Evolutionary conservation across 768 basidiomycete species (phyloP), one percentile per base, ranked within the genome.

Genomic region (Podaxis sp.): DNA sequence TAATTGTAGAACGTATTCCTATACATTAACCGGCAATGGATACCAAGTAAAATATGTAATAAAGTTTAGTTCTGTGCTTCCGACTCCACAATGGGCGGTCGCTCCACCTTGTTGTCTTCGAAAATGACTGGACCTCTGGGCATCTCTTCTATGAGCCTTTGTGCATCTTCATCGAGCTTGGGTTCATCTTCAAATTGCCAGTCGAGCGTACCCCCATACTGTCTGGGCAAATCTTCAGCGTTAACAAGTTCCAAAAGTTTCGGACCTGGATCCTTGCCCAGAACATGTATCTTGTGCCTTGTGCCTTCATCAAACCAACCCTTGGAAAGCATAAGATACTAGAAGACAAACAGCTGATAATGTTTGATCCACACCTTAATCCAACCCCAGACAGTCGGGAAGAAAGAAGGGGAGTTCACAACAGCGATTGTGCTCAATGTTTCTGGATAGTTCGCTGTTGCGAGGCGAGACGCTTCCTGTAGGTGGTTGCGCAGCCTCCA

Each of bases 351-450:
- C 13, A 19, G 17, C 36, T 13, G 36, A 17, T 33, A 33, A 33
- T 9, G 8, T 26, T 24, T 48, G 12, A 19, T 22, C 55, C 75
- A 44, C 63, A 86, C 88, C 79, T 90, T 92, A 71, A 94, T 80
- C 92, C 92, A 94, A 36, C 81, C 82, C 92, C 92, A 95, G 9
- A 94, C 78, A 1, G 87, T 90, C 2, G 88, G 84, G 73, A 95
- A 95, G 79, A 93, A 95, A 0, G 85, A 78, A 0, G 93, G 93
- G 0, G 91, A 87, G 66, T 94, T 93, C 59, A 95, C 86, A 59
- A 95, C 74, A 11, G 80, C 87, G 67, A 88, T 84, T 39, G 82
- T 80, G 67, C 82, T 77, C 46, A 93, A 76, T 0, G 90, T 92
- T 73, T 94, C 92, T 1, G 92, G 91, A 70, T 93, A 93, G 68